phyloP scores from a whole-genome alignment of 1,284 basidiomycete species.

The Melampsora abietis-canadensis region DNA sequence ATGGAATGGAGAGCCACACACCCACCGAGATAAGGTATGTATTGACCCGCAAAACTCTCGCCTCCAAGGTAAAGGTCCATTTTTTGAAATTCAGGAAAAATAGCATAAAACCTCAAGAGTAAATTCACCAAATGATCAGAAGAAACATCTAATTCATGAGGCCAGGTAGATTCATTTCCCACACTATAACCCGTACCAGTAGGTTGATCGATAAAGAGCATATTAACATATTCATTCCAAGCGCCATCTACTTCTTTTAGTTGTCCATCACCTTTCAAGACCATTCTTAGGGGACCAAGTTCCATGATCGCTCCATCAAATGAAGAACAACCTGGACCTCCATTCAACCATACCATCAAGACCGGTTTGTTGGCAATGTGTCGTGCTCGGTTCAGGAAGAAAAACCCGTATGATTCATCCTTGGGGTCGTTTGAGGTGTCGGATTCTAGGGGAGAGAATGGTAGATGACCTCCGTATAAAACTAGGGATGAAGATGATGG shows the following conservation, averaged over 20 bases:
- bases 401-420: conserved; percentile 67
- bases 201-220: conserved; percentile 94
- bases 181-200: conserved; percentile 93
- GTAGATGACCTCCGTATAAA: conserved; percentile 51
- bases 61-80: conserved; percentile 91
- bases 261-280: conserved; percentile 66
- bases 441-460: conserved; percentile 45
- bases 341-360: conserved; percentile 94
- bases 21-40: conserved; percentile 88
- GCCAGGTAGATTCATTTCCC: conserved; percentile 76
- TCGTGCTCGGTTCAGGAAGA: conserved; percentile 83
- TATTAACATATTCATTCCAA: conserved; percentile 98
- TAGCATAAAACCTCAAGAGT: conserved; percentile 75
- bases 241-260: conserved; percentile 78
- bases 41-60: conserved; percentile 97
- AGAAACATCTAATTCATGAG: conserved; percentile 75
- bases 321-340: conserved; percentile 91
- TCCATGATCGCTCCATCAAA: conserved; percentile 99
- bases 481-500: conserved; percentile 47
- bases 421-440: background rate
- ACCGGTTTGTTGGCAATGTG: conserved; percentile 80
- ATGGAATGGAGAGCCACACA: conserved; percentile 18
- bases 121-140: conserved; percentile 78
- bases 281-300: conserved; percentile 71
- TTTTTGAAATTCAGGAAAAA: conserved; percentile 81